Percentiles rank a stretch among this genome's conserved stretches.
Evolutionary conservation across 2,329 filamentous ascomycete species (phyloP).

Genomic region (Tolypocladium endophyticum): DNA sequence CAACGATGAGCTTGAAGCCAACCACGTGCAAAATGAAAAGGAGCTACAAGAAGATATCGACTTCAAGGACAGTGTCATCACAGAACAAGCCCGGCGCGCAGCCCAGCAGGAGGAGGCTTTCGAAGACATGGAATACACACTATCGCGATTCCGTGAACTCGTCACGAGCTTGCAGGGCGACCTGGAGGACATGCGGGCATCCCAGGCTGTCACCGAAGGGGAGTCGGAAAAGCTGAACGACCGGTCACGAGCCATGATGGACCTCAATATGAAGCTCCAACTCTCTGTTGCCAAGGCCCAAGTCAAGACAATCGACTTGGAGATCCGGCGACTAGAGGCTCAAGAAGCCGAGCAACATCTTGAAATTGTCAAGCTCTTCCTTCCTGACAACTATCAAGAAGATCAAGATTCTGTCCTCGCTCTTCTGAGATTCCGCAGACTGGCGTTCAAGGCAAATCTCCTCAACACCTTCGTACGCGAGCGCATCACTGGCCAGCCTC

Average conservation of each 20-base stretch:
- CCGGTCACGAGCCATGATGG: conserved; percentile 88
- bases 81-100: conserved; percentile 66
- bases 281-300: conserved; percentile 84
- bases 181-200: conserved; percentile 83
- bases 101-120: conserved; percentile 68
- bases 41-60: conserved; percentile 92
- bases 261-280: conserved; percentile 90
- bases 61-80: conserved; percentile 71
- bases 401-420: conserved; percentile 84
- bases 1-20: conserved; percentile 87
- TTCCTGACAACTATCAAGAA: conserved; percentile 71
- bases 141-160: conserved; percentile 80
- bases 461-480: conserved; percentile 73
- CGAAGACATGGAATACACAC: conserved; percentile 82
- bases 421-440: conserved; percentile 74
- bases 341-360: conserved; percentile 84
- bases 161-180: conserved; percentile 78
- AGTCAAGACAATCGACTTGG: conserved; percentile 86
- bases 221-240: conserved; percentile 85
- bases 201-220: conserved; percentile 82
- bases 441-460: conserved; percentile 79
- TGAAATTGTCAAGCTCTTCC: conserved; percentile 76
- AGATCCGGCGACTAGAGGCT: conserved; percentile 76
- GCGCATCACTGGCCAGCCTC: conserved; percentile 55
- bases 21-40: conserved; percentile 86